phyloP scores from a whole-genome alignment of 2,329 filamentous ascomycete species.

The Fonsecaea nubica region DNA sequence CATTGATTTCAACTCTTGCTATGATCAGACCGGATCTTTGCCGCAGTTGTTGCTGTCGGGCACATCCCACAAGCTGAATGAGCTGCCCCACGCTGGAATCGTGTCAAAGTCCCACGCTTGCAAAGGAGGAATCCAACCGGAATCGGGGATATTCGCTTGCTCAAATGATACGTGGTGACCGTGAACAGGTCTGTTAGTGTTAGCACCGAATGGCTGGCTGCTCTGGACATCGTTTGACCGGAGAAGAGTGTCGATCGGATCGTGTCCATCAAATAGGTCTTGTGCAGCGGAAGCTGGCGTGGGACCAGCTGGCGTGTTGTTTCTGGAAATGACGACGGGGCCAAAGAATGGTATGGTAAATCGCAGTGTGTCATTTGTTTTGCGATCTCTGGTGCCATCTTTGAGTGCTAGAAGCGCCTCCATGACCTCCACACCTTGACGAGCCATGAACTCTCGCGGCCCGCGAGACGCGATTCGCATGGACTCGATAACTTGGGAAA shows the following conservation, averaged over 20 bases:
- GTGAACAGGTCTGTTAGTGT: neutral
- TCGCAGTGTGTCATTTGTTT: constrained; percentile 4
- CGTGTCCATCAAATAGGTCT: neutral
- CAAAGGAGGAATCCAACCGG: constrained; percentile 18
- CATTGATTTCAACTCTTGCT: neutral
- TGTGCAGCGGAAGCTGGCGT: neutral
- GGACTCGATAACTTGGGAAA: constrained; percentile 11
- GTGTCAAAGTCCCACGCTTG: constrained; percentile 22
- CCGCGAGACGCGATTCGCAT: constrained; percentile 16
- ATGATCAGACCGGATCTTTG: neutral
- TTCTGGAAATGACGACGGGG: neutral
- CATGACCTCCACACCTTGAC: constrained; percentile 16
- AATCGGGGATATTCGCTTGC: constrained; percentile 5
- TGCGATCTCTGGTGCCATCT: neutral
- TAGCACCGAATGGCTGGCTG: neutral
- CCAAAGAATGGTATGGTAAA: constrained; percentile 21
- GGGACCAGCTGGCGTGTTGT: neutral
- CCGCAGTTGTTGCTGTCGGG: neutral
- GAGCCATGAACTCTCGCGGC: constrained; percentile 15
- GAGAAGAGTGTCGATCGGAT: neutral
- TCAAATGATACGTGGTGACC: constrained; percentile 14
- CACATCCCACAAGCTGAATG: constrained; percentile 15
- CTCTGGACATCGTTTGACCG: neutral
- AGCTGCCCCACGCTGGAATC: neutral
- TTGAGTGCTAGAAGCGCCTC: constrained; percentile 8